Evolutionary conservation across 23 red algal genomes (phyloP).

Genomic region (Gracilaria caudata): DNA sequence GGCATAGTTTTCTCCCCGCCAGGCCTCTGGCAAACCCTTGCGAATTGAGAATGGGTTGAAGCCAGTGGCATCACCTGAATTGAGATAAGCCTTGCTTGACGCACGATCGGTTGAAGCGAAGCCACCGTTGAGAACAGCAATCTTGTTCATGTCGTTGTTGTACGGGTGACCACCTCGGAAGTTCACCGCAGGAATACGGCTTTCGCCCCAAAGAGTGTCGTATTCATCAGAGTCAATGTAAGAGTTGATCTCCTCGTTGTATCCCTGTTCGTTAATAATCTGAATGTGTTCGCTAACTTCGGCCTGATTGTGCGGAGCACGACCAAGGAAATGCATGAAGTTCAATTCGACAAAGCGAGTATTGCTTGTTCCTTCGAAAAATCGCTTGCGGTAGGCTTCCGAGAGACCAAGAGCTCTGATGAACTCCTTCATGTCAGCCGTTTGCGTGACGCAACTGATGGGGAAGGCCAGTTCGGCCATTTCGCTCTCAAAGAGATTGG

Average conservation of each 20-base stretch:
- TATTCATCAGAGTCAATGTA: conserved; percentile 72
- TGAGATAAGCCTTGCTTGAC: conserved; percentile 29
- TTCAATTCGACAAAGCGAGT: conserved; percentile 73
- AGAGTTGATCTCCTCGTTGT: conserved; percentile 79
- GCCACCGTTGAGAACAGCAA: conserved; percentile 55
- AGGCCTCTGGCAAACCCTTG: conserved; percentile 70
- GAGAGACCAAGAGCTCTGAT: conserved; percentile 58
- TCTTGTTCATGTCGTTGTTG: conserved; percentile 77
- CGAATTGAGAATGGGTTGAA: conserved; percentile 35
- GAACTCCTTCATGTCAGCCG: conserved; percentile 73
- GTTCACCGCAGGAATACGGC: conserved; percentile 75
- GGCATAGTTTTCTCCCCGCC: conserved; percentile 67
- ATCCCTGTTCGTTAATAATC: conserved; percentile 73
- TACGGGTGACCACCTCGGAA: conserved; percentile 75
- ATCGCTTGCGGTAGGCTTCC: conserved; percentile 57
- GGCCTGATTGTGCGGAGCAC: conserved; percentile 69
- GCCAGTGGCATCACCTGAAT: conserved; percentile 34
- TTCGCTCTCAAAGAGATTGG: conserved; percentile 74
- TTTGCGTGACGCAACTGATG: conserved; percentile 69
- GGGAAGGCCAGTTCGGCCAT: conserved; percentile 44
- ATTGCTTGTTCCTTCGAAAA: conserved; percentile 54
- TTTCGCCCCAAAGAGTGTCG: conserved; percentile 69
- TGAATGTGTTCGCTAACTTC: conserved; percentile 57
- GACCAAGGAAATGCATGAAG: conserved; percentile 76
- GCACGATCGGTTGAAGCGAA: conserved; percentile 35